Evolutionary conservation across 345 rosid genomes (phyloP).

Genomic region (Linum tenue): DNA sequence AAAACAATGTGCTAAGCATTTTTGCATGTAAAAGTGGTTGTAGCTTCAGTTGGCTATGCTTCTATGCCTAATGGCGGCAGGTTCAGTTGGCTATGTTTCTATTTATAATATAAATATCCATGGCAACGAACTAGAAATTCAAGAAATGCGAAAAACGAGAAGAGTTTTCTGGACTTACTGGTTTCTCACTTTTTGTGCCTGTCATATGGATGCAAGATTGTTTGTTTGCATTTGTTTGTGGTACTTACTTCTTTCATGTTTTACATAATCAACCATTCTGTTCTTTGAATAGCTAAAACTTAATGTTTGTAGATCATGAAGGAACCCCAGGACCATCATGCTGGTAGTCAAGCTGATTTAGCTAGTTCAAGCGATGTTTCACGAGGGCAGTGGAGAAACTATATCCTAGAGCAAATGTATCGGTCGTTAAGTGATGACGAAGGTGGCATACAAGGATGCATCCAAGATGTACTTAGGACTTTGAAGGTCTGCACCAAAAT

Average conservation of each 20-base stretch:
- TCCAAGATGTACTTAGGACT: constrained; percentile 35
- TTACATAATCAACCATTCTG: background rate
- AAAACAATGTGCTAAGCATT: no score
- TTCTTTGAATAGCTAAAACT: background rate
- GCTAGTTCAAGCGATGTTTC: constrained; percentile 20
- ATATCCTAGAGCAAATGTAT: constrained; percentile 37
- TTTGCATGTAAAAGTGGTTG: no score
- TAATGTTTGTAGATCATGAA: background rate
- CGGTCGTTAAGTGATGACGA: constrained; percentile 35
- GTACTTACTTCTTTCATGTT: background rate
- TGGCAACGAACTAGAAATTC: background rate
- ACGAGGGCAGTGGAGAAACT: constrained; percentile 28
- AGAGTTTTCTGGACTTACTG: background rate
- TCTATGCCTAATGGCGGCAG: background rate
- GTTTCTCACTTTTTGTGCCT: background rate
- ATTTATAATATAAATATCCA: background rate
- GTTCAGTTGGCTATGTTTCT: background rate
- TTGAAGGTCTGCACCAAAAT: constrained; percentile 31
- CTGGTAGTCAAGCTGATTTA: constrained; percentile 6
- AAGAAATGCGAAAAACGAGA: background rate
- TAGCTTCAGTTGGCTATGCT: background rate
- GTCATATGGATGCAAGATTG: background rate
- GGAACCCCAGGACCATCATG: background rate
- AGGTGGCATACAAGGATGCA: constrained; percentile 40
- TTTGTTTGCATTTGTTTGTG: background rate